These are phyloP conservation scores for Neoascochyta sp. DNA, from an alignment of 2,329 filamentous ascomycete species.

Conservation along the genomic window DNA sequence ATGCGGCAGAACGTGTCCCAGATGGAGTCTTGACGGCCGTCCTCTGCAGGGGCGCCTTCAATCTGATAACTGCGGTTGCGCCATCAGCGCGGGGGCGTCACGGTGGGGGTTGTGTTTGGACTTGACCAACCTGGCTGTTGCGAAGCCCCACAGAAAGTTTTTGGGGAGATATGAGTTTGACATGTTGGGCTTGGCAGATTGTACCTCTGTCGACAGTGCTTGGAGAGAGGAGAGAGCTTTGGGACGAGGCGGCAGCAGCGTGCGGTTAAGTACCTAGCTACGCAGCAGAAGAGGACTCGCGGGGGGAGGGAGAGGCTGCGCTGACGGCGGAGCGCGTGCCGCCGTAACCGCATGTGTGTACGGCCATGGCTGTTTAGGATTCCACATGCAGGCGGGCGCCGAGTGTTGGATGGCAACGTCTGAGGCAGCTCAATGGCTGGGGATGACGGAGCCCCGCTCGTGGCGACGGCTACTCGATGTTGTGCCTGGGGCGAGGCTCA, in stretches of 20 bases:
- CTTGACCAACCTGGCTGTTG: constrained; percentile 43
- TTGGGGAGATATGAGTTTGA: constrained; percentile 38
- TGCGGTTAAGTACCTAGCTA: too few species aligned
- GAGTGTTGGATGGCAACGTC: constrained; percentile 16
- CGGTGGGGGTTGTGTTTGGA: constrained; percentile 21
- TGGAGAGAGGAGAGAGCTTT: too few species aligned
- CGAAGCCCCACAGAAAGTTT: constrained; percentile 42
- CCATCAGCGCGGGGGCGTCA: constrained; percentile 19
- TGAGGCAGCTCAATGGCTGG: constrained; percentile 19
- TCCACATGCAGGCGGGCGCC: constrained; percentile 14
- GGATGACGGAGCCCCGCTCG: constrained; percentile 14
- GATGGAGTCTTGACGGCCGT: constrained; percentile 77
- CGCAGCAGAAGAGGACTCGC: too few species aligned
- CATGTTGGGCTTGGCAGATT: too few species aligned
- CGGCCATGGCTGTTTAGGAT: constrained; percentile 17
- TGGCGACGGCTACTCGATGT: constrained; percentile 11
- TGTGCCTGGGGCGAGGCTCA: constrained; percentile 14
- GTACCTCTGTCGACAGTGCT: too few species aligned
- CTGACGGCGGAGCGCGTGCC: constrained; percentile 39
- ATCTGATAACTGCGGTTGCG: constrained; percentile 70
- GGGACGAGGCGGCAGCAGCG: too few species aligned
- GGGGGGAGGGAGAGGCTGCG: too few species aligned
- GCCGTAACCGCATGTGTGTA: constrained; percentile 34
- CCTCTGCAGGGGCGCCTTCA: constrained; percentile 69
- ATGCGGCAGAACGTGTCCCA: constrained; percentile 87